Base-by-base conservation (phyloP, 2,329 filamentous ascomycete species). In the Botrytis paeoniae region DNA sequence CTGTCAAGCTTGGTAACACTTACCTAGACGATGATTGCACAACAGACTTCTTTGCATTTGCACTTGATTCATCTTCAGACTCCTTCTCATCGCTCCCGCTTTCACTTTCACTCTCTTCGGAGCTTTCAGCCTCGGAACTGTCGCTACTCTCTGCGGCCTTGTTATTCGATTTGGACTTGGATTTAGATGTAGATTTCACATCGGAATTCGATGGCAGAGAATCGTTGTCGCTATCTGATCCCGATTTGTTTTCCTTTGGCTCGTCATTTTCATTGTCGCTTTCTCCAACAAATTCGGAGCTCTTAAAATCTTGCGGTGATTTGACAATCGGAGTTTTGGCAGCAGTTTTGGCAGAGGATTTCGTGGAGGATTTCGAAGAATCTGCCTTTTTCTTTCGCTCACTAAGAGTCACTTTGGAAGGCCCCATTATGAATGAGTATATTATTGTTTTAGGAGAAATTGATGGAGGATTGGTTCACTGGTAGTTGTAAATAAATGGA, bases 31-130 rank as follows among this genome's bases (percentile, higher is more conserved):
- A 68, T 18, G 43, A 37, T 43, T 43, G 48, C 9, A 37, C 57
- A 29, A 20, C 48, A 41, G 41, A 12, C 16, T 48, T 54, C 16
- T 69, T 68, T 60, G 9, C 62, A 68, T 75, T 41, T 35, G 57
- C 41, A 48, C 54, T 65, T 48, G 71, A 45, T 60, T 74, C 73
- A 16, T 29, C 69, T 39, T 64, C 69, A 5, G 60, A 62, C 22
- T 48, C 43, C 35, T 82, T 80, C 32, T 82, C 81, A 51, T 70
- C 73, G 69, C 65, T 74, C 6, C 80, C 81, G 45, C 74, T 75
- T 57, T 74, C 76, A 71, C 72, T 73, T 59, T 64, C 75, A 39
- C 75, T 77, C 39, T 74, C 76, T 45, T 77, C 80, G 39, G 78
- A 80, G 51, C 78, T 80, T 29, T 79, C 74, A 71, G 75, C 79